These are phyloP conservation scores for Penicillium sp. DNA, from an alignment of 2,329 filamentous ascomycete genomes.

Conservation along the genomic window DNA sequence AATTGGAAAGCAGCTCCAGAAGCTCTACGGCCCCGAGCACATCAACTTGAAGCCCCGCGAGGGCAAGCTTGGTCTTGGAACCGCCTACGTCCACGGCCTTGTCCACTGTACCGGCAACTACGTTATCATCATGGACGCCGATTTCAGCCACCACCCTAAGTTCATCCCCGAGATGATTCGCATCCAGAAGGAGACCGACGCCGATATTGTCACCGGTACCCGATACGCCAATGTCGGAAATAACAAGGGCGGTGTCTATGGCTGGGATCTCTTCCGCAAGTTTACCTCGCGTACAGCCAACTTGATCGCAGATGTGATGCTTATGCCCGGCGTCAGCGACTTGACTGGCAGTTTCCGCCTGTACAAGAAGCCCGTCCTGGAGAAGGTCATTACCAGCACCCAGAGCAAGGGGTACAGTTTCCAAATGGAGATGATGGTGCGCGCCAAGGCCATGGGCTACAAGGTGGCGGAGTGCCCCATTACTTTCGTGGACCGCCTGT, in stretches of 20 bases:
- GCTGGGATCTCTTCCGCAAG: conserved; percentile 93
- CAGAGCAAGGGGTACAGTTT: conserved; percentile 98
- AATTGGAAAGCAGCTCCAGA: conserved; percentile 84
- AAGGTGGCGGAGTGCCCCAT: conserved; percentile 95
- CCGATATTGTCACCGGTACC: conserved; percentile 96
- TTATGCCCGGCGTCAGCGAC: conserved; percentile 91
- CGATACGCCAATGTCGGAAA: conserved; percentile 75
- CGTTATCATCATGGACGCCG: conserved; percentile 99
- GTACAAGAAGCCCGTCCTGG: conserved; percentile 86
- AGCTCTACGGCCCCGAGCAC: conserved; percentile 71
- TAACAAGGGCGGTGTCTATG: conserved; percentile 73
- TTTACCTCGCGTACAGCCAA: conserved; percentile 73
- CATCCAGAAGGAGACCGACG: conserved; percentile 72
- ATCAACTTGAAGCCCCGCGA: conserved; percentile 82
- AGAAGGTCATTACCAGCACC: conserved; percentile 85
- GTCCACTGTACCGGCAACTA: conserved; percentile 89
- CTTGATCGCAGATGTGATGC: conserved; percentile 89
- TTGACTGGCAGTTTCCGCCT: conserved; percentile 90
- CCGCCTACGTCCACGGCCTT: conserved; percentile 91
- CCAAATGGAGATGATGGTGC: conserved; percentile 99
- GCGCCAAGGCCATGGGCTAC: conserved; percentile 93
- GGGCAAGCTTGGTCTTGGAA: conserved; percentile 95
- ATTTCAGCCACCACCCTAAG: conserved; percentile 98
- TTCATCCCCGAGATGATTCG: conserved; percentile 95
- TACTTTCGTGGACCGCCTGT: conserved; percentile 90